A percentile compares a stretch with the other conserved stretches of the same genome.
Evolutionary conservation across 768 basidiomycete species (phyloP).

Genomic region (Boletus rubescentipes): DNA sequence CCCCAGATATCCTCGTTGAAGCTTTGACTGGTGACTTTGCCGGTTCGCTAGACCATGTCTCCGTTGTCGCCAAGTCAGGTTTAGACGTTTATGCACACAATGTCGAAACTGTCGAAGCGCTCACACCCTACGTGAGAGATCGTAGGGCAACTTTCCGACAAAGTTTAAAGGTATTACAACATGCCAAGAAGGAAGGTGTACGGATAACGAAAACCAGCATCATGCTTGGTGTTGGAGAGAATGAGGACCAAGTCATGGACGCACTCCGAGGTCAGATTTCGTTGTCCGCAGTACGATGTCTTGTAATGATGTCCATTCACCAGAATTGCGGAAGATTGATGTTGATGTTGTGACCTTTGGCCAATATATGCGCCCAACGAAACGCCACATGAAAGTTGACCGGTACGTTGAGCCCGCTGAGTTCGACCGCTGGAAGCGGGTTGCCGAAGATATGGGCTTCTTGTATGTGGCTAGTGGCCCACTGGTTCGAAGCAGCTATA

Average conservation of each 20-base stretch:
- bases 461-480: conserved; percentile 97
- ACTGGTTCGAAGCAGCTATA: conserved; percentile 93
- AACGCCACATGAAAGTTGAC: conserved; percentile 98
- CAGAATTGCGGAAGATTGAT: conserved; percentile 83
- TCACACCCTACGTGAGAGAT: conserved; percentile 95
- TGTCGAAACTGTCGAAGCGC: conserved; percentile 90
- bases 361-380: conserved; percentile 99
- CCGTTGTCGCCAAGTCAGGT: conserved; percentile 85
- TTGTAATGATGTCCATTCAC: neutral
- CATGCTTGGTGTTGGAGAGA: conserved; percentile 97
- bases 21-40: conserved; percentile 95
- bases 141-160: conserved; percentile 89
- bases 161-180: conserved; percentile 76
- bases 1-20: conserved; percentile 94
- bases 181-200: conserved; percentile 81
- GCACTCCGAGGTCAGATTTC: conserved; percentile 70
- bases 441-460: conserved; percentile 94
- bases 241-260: conserved; percentile 74
- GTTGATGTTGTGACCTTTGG: conserved; percentile 99
- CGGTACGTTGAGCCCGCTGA: conserved; percentile 94
- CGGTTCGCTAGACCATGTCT: conserved; percentile 72
- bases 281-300: neutral
- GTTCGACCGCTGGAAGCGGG: conserved; percentile 86
- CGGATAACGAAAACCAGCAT: conserved; percentile 96
- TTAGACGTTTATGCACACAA: conserved; percentile 99